A percentile compares a stretch with the other conserved stretches of the same genome.
phyloP scores from a whole-genome alignment of 2,329 filamentous ascomycete species.

The Epichloe glyceriae region DNA sequence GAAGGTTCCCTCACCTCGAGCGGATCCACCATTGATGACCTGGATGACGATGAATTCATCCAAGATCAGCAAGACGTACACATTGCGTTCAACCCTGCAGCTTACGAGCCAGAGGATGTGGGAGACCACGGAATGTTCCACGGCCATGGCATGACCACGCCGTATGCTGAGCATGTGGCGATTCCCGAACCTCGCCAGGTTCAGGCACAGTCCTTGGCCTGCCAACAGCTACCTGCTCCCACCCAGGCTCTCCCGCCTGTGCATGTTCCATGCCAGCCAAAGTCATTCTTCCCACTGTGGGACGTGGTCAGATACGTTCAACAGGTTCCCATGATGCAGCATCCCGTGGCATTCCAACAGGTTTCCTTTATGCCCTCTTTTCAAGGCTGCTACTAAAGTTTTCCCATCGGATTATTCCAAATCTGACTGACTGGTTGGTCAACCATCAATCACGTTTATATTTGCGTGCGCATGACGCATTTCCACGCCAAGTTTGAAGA shows the following conservation, averaged over 20 bases:
- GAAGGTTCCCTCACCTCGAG: slow-evolving; percentile 44
- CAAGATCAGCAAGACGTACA: slow-evolving; percentile 29
- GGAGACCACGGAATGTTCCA: slow-evolving; percentile 26
- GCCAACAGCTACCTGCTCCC: slow-evolving; percentile 17
- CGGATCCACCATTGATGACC: slow-evolving; percentile 37
- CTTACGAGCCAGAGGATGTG: slow-evolving; percentile 34
- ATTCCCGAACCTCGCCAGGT: slow-evolving; percentile 9
- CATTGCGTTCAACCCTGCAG: slow-evolving; percentile 28
- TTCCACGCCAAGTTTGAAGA: background rate
- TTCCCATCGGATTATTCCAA: background rate
- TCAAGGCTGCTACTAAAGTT: slow-evolving; percentile 33
- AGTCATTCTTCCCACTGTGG: slow-evolving; percentile 37
- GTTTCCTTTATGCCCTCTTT: slow-evolving; percentile 38
- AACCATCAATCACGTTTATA: background rate
- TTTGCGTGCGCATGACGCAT: background rate
- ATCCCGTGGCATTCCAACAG: slow-evolving; percentile 38
- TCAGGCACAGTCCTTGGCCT: slow-evolving; percentile 16
- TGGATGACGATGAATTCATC: slow-evolving; percentile 35
- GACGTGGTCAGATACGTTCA: slow-evolving; percentile 41
- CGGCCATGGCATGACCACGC: slow-evolving; percentile 28
- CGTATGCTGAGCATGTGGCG: slow-evolving; percentile 29
- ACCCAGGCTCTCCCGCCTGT: slow-evolving; percentile 24
- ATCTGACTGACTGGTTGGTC: no score
- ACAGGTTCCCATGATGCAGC: slow-evolving; percentile 33
- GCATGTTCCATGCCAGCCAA: slow-evolving; percentile 27